Conservation (phyloP, 495 filamentous ascomycete species). For the Neurospora sp. region DNA sequence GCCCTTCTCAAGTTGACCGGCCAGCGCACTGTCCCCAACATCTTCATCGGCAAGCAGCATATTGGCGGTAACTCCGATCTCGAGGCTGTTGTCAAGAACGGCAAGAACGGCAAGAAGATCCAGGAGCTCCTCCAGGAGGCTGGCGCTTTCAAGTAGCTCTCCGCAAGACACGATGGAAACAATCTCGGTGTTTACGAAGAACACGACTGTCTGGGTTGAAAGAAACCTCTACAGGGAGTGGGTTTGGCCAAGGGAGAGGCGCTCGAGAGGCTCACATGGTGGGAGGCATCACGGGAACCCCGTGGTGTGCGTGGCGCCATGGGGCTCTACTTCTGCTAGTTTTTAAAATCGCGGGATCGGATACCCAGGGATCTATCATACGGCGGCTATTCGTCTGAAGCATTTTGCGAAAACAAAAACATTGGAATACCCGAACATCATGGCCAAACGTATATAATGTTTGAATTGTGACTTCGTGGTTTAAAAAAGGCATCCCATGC, state of each 20-base stretch:
- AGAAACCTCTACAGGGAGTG: neutral
- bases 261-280: neutral
- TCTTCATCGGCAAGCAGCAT: conserved; percentile 83
- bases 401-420: neutral
- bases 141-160: conserved; percentile 20
- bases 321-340: neutral
- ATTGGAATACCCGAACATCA: neutral
- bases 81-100: conserved; percentile 41
- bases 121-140: conserved; percentile 29
- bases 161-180: neutral
- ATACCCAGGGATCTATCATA: neutral
- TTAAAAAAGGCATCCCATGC: no score
- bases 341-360: neutral
- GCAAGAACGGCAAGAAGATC: conserved; percentile 30
- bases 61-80: conserved; percentile 96
- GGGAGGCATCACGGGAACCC: neutral
- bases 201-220: neutral
- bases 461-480: neutral
- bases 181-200: neutral
- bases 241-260: neutral
- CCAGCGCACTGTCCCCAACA: conserved; percentile 88
- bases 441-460: neutral
- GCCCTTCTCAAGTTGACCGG: conserved; percentile 69
- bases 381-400: neutral
- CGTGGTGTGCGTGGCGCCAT: neutral